Base-by-base conservation (phyloP, 257 asterid genomes). In the Capsicum baccatum region DNA sequence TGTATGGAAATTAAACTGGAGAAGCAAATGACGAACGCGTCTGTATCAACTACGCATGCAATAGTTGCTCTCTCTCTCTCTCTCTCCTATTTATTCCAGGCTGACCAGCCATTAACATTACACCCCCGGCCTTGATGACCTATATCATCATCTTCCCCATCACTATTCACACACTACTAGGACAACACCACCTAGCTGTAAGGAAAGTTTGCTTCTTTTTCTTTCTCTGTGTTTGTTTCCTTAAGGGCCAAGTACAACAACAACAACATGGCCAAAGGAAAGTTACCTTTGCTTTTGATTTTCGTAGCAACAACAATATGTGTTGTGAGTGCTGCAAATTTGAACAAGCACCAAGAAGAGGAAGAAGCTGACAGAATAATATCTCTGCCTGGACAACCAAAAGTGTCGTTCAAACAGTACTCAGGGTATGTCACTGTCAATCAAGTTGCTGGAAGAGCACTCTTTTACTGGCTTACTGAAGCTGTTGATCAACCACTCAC, bases 381-480 rank as follows among this genome's bases (percentile, higher is more conserved):
- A 2, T 84, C 92, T 16, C 94, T 95, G 33, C 99, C 99, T 12
- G 98, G 98, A n/a, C 99, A 95, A 85, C 99, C 99, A 0, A 78
- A 88, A 17, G 98, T 96, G 59, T 79, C 88, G 9, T 96, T 96
- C 67, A 89, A 87, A 44, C 99, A 95, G 84, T 95, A 90, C 68
- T 94, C 99, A 58, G 99, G 99, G 57, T 95, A 95, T 52, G 97
- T 95, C 60, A 92, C 97, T 11, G 99, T 94, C 83, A 84, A 91
- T 37, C 86, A 91, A 82, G 88, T 60, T 58, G 97, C 97, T 50
- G 98, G 96, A 47, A 88, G 99, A 85, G 97, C 98, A 66, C 95
- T 95, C 86, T 95, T 95, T 62, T 95, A 95, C 71, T 95, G 98
- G 98, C 95, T 95, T 0, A 92, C 97, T 1, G 99, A 95, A 83